These are phyloP conservation scores for Phoenix roebelenii DNA, from an alignment of 176 grass and related monocot genomes.

Conservation along the genomic window DNA sequence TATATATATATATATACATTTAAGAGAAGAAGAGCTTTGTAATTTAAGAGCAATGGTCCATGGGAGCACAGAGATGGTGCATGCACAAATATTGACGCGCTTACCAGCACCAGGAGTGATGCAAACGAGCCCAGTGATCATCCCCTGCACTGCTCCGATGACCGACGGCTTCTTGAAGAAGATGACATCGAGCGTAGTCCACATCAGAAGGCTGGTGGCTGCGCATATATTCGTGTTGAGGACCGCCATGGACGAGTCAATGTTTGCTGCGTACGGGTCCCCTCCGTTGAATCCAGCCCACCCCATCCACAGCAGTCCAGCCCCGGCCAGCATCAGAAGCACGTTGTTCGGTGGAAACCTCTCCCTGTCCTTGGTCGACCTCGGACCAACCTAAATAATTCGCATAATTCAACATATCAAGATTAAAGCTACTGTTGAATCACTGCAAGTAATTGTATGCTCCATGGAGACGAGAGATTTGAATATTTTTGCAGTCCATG, in stretches of 20 bases:
- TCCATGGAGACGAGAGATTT: too few relatives aligned
- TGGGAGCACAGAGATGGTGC: too few relatives aligned
- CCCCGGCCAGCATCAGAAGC: constrained; percentile 6
- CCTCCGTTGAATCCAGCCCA: constrained; percentile 17
- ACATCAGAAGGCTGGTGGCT: constrained; percentile 8
- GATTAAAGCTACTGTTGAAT: too few relatives aligned
- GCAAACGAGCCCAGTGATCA: constrained; percentile 20
- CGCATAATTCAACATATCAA: not conserved
- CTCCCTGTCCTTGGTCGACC: not conserved
- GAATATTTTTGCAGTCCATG: too few relatives aligned
- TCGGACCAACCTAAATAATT: constrained; percentile 2
- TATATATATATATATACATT: too few relatives aligned
- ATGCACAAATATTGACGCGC: too few relatives aligned
- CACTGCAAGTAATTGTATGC: too few relatives aligned
- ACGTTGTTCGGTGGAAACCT: constrained; percentile 17
- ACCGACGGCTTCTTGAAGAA: constrained; percentile 21
- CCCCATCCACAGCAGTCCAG: constrained; percentile 15
- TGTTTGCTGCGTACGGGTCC: constrained; percentile 12
- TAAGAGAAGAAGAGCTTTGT: too few relatives aligned
- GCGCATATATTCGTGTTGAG: constrained; percentile 18
- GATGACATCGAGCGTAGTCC: constrained; percentile 14
- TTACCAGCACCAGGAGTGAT: constrained; percentile 14
- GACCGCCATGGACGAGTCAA: constrained; percentile 14
- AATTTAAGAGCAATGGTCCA: too few relatives aligned
- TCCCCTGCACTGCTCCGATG: constrained; percentile 15